These are phyloP conservation scores for Anthracocystis panici-leucophaei DNA, from an alignment of 1,284 basidiomycete genomes.

Conservation along the genomic window DNA sequence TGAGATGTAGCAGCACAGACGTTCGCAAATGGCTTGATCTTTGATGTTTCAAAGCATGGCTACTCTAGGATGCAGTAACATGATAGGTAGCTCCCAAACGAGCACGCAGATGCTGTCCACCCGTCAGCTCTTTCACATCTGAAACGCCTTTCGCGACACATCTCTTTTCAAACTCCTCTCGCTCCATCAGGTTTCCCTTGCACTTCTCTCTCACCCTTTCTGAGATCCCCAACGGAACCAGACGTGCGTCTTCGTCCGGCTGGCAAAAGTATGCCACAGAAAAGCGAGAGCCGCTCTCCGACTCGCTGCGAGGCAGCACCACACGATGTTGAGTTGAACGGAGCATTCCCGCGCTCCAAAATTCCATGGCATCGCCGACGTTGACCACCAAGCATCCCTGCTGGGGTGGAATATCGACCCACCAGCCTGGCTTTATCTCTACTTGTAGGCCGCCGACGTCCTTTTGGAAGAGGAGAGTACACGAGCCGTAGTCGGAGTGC, in stretches of 20 bases:
- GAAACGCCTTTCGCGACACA: conserved; percentile 46
- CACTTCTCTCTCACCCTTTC: conserved; percentile 14
- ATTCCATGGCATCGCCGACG: conserved; percentile 79
- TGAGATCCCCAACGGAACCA: conserved; percentile 39
- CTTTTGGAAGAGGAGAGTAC: conserved; percentile 87
- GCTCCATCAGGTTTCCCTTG: conserved; percentile 25
- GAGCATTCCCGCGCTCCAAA: conserved; percentile 58
- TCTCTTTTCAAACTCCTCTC: conserved; percentile 23
- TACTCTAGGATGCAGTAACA: not conserved
- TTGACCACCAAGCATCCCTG: conserved; percentile 85
- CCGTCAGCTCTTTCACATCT: conserved; percentile 35
- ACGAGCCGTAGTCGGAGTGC: conserved; percentile 79
- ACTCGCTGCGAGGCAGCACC: conserved; percentile 45
- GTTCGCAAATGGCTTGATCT: too few relatives aligned
- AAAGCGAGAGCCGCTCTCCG: conserved; percentile 48
- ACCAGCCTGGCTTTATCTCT: conserved; percentile 64
- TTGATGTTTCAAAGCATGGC: not conserved
- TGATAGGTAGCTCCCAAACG: conserved; percentile 35
- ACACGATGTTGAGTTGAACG: conserved; percentile 62
- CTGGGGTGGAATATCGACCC: conserved; percentile 81
- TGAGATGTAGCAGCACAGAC: too few relatives aligned
- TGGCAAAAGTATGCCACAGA: conserved; percentile 63
- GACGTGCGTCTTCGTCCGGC: conserved; percentile 51
- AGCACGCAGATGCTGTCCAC: conserved; percentile 50
- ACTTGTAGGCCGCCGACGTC: conserved; percentile 86